A percentile compares a stretch with the other conserved stretches of the same genome.
These are phyloP conservation scores for Fusarium falciforme DNA, from an alignment of 2,329 filamentous ascomycete species.

Conservation along the genomic window DNA sequence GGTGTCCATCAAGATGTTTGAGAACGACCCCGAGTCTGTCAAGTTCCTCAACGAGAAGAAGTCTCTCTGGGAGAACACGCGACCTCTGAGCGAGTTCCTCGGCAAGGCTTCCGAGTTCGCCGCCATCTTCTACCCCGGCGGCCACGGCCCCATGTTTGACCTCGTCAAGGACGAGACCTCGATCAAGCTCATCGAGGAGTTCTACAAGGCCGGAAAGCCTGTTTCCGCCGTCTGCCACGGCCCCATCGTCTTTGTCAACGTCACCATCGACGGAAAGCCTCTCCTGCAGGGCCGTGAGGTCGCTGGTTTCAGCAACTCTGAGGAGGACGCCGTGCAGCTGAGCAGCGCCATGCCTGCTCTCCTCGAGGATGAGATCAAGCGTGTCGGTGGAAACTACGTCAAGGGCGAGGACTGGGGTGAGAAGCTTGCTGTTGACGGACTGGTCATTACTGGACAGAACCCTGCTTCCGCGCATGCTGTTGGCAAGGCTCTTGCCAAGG, in stretches of 20 bases:
- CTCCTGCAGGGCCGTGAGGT: conserved; percentile 67
- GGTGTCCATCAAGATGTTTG: conserved; percentile 65
- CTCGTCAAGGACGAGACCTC: conserved; percentile 68
- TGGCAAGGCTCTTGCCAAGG: conserved; percentile 63
- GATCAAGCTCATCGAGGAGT: conserved; percentile 70
- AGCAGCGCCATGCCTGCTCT: conserved; percentile 68
- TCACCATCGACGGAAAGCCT: conserved; percentile 63
- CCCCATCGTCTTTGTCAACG: conserved; percentile 70
- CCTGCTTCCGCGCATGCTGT: conserved; percentile 63
- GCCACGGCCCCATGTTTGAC: conserved; percentile 75
- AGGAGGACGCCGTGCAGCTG: conserved; percentile 59
- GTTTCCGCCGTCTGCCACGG: conserved; percentile 78
- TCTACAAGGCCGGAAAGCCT: conserved; percentile 70
- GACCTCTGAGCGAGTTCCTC: conserved; percentile 65
- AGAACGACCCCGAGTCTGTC: conserved; percentile 62
- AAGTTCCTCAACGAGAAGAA: conserved; percentile 68
- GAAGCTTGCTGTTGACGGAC: conserved; percentile 63
- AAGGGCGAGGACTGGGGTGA: conserved; percentile 65
- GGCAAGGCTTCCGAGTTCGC: conserved; percentile 71
- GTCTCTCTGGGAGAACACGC: conserved; percentile 72
- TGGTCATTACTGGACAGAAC: conserved; percentile 69
- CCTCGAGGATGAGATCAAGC: conserved; percentile 66
- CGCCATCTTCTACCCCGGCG: conserved; percentile 69
- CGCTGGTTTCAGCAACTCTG: conserved; percentile 72
- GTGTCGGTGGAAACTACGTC: conserved; percentile 65